Evolutionary conservation across 495 filamentous ascomycete genomes (phyloP), one percentile per base, ranked within the genome.

Genomic region (Acidiella bohemica): DNA sequence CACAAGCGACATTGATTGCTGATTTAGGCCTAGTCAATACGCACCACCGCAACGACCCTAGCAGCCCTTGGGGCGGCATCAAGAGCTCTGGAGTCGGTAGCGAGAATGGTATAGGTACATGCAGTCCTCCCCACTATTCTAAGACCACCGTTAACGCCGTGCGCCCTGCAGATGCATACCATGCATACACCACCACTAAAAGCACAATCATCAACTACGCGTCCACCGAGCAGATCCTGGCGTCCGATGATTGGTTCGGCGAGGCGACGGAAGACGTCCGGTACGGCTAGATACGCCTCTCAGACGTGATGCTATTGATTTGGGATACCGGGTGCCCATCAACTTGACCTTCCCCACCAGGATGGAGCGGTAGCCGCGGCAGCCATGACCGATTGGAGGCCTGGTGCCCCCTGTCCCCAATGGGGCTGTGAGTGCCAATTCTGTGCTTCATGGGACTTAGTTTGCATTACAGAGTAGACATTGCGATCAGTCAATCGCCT

Each of bases 21-120:
- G n/a, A n/a, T n/a, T n/a, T n/a, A n/a, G n/a, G n/a, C 23, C 4
- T 21, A 54, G 66, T 74, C 18, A 77, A 77, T 46, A 72, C 69
- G 9, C 72, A 77, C 52, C 71, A 77, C 53, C 57, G 71, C 23
- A 73, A 73, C 42, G 70, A 73, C 36, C 69, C 70, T n/a, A 72
- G 68, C 32, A 73, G 69, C 36, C 69, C 71, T 5, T 75, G 70
- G 70, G 71, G 71, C 17, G 71, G 71, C 11, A 63, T 68, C 36
- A 69, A 67, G 44, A 62, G 63, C 41, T 72, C 68, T 42, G 71
- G 71, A 11, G 56, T 75, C 0, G 71, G 71, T 1, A 73, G 67
- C 39, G 70, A 73, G 57, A 74, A 74, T 48, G 71, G 71, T 0
- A 50, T 67, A 10, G 54, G 54, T 54, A 45, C 41, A 38, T 40